Conservation (phyloP, 306 rosid genomes). For the Boehmeria nivea region DNA sequence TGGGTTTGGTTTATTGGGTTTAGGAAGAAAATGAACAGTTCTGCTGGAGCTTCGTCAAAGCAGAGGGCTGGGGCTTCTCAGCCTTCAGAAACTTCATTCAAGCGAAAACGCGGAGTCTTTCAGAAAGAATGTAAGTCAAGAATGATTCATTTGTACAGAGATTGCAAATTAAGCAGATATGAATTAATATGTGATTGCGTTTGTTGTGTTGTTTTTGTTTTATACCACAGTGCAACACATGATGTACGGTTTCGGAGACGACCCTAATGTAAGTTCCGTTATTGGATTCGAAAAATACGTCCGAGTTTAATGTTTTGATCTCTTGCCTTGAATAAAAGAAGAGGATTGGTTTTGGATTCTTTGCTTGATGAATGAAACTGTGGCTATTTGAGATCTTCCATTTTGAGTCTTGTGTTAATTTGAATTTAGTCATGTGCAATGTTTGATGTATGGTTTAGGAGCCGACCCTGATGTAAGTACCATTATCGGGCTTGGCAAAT, state of each 20-base stretch:
- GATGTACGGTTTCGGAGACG: conserved; percentile 98
- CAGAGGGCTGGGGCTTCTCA: conserved; percentile 62
- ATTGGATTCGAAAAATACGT: too few relatives aligned
- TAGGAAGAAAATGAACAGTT: conserved; percentile 47
- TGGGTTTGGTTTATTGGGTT: background rate
- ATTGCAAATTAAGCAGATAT: background rate
- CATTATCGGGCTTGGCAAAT: too few relatives aligned
- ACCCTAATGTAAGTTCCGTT: conserved; percentile 56
- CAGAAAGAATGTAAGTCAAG: conserved; percentile 66
- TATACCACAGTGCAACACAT: conserved; percentile 69
- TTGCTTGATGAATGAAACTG: background rate
- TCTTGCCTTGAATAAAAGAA: too few relatives aligned
- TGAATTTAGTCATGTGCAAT: too few relatives aligned
- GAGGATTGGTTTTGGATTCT: too few relatives aligned
- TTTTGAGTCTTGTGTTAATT: background rate
- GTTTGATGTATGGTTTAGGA: too few relatives aligned
- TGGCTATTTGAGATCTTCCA: background rate
- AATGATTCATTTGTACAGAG: background rate
- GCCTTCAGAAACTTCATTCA: conserved; percentile 70
- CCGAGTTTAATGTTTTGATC: too few relatives aligned
- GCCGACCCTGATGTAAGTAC: too few relatives aligned
- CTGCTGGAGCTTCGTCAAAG: conserved; percentile 60
- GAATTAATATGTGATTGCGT: background rate
- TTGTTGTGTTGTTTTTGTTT: background rate
- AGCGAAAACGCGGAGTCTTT: conserved; percentile 85